Percentiles rank a stretch among this genome's conserved stretches.
phyloP scores from a whole-genome alignment of 164 flowering plant genomes.

The Berberis vulgaris region DNA sequence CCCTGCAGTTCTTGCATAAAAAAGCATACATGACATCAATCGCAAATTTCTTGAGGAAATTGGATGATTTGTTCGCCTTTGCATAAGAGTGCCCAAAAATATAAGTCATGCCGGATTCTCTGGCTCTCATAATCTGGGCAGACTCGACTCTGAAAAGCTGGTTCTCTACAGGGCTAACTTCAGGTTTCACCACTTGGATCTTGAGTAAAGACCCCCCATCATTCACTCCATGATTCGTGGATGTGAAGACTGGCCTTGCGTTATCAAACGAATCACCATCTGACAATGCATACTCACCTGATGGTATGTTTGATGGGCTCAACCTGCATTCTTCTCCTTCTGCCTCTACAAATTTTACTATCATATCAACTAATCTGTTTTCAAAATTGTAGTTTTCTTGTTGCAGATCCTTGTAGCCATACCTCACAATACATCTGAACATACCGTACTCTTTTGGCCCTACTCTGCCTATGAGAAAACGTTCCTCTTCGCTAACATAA shows the following conservation, averaged over 20 bases:
- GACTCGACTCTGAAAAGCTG: slow-evolving; percentile 26
- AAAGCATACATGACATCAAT: slow-evolving; percentile 42
- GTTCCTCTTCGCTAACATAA: slow-evolving; percentile 30
- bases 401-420: slow-evolving; percentile 55
- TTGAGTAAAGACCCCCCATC: slow-evolving; percentile 15
- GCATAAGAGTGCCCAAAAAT: slow-evolving; percentile 52
- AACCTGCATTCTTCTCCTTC: slow-evolving; percentile 24
- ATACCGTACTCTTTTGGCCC: slow-evolving; percentile 52
- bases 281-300: slow-evolving; percentile 7
- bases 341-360: slow-evolving; percentile 35
- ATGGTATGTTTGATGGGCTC: slow-evolving; percentile 5
- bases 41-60: slow-evolving; percentile 41
- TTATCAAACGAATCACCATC: slow-evolving; percentile 18
- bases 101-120: slow-evolving; percentile 49
- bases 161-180: slow-evolving; percentile 8
- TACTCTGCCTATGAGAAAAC: slow-evolving; percentile 40
- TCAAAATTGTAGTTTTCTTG: slow-evolving; percentile 44
- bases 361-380: slow-evolving; percentile 30
- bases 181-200: slow-evolving; percentile 12
- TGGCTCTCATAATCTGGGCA: slow-evolving; percentile 34
- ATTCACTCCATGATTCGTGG: slow-evolving; percentile 14
- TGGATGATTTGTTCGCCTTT: slow-evolving; percentile 45
- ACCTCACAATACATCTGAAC: slow-evolving; percentile 64
- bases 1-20: slow-evolving; percentile 50
- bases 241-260: slow-evolving; percentile 4